These are phyloP conservation scores for Amanita inopinata DNA, from an alignment of 768 basidiomycete species.

Conservation along the genomic window DNA sequence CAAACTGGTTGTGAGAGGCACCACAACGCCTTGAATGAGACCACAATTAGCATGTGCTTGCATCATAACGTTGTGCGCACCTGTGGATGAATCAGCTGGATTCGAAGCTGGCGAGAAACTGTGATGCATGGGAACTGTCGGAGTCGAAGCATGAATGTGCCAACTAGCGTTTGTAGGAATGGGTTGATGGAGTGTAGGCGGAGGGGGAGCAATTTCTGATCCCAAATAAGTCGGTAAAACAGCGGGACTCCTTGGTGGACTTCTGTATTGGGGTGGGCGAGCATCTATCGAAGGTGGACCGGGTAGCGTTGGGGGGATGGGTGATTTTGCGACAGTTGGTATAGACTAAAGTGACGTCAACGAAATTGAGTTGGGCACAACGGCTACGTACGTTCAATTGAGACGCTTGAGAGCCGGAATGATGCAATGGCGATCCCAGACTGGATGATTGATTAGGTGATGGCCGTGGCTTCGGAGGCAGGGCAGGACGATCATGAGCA, in stretches of 20 bases:
- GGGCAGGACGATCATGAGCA: constrained; percentile 19
- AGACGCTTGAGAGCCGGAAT: background rate
- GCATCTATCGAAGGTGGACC: constrained; percentile 11
- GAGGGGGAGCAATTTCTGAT: background rate
- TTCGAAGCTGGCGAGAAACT: too few relatives aligned
- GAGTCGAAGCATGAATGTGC: too few relatives aligned
- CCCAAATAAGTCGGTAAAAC: background rate
- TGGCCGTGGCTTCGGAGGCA: constrained; percentile 26
- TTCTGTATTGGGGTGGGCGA: constrained; percentile 2
- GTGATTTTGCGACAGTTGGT: constrained; percentile 8
- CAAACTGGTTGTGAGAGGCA: constrained; percentile 39
- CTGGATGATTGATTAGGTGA: constrained; percentile 9
- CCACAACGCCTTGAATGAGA: constrained; percentile 12
- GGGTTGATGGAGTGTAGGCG: background rate
- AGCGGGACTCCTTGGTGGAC: background rate
- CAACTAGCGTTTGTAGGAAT: too few relatives aligned
- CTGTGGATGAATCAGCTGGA: background rate
- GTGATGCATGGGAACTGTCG: too few relatives aligned
- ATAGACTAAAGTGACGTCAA: constrained; percentile 7
- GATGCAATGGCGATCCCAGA: background rate
- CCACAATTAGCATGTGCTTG: background rate
- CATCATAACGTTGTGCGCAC: background rate
- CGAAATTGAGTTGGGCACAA: background rate
- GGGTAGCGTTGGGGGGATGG: constrained; percentile 11
- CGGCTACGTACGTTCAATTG: constrained; percentile 2